A percentile compares a stretch with the other conserved stretches of the same genome.
These are phyloP conservation scores for Mucor irregularis DNA, from an alignment of 371 early-diverging fungal species.

Conservation along the genomic window DNA sequence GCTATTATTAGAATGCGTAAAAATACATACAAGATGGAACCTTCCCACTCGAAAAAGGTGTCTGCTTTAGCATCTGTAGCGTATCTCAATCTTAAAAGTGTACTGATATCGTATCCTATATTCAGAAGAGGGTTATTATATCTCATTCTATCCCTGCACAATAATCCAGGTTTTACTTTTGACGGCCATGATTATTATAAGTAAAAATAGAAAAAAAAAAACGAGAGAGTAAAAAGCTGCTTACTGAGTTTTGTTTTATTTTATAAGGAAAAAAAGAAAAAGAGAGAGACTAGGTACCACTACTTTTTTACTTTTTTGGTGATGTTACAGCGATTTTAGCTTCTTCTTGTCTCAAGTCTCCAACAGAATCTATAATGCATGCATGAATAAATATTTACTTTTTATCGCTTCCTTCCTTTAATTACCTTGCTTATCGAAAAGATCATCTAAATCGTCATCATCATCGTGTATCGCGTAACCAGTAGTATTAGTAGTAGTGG, in stretches of 20 bases:
- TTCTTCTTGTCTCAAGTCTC: not conserved
- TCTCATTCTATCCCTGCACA: too few species aligned
- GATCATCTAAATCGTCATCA: slow-evolving; percentile 26
- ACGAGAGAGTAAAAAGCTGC: too few species aligned
- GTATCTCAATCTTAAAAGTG: slow-evolving; percentile 18
- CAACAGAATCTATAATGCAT: not conserved
- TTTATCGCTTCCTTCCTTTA: not conserved
- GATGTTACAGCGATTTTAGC: too few species aligned
- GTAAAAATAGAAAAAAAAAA: too few species aligned
- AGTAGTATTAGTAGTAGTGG: not conserved
- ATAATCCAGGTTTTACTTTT: too few species aligned
- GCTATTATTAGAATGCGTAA: not conserved
- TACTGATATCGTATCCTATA: slow-evolving; percentile 5
- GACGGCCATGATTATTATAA: too few species aligned
- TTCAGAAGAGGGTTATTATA: too few species aligned
- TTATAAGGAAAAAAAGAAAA: too few species aligned
- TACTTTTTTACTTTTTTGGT: not conserved
- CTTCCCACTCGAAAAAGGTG: slow-evolving; percentile 44
- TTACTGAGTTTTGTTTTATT: too few species aligned
- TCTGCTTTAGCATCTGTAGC: slow-evolving; percentile 25
- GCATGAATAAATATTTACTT: not conserved
- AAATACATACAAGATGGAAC: slow-evolving; percentile 39
- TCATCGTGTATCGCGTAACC: slow-evolving; percentile 9
- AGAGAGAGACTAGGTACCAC: not conserved
- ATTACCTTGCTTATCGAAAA: slow-evolving; percentile 26